Base-by-base conservation (phyloP, 192 early-diverging fungal species). In the Coemansia sp. region DNA sequence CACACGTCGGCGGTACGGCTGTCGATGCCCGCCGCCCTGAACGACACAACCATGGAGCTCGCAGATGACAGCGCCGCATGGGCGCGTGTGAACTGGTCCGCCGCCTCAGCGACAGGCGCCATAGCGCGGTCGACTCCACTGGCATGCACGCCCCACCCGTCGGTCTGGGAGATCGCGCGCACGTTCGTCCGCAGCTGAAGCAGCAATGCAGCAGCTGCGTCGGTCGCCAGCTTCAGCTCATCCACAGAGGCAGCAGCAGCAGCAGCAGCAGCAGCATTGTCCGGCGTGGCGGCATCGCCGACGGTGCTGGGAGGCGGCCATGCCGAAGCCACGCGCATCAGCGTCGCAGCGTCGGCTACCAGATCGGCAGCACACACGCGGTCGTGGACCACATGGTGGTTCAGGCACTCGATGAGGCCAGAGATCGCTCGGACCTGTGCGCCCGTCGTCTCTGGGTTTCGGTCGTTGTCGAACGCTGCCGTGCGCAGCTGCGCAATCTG, bases 401-500 rank as follows among this genome's bases (percentile, higher is more conserved):
- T 59, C 35, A 81, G 64, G 31, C 67, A 63, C 29, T 81, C 74
- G 33, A 63, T 48, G 21, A 81, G 64, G 7, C 63, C 60, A 2
- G 49, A 30, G 34, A 81, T 76, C 25, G 58, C 66, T 35, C 62
- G 66, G 7, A 72, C 45, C 58, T 82, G 74, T 62, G 76, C 66
- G n/a, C 67, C 56, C 31, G 51, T 59, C n/a, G 73, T 56, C 58
- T 82, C 74, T 0, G 49, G 16, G 46, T 68, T 77, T 61, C 76
- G 74, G 42, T 79, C 76, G 3, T 8, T 26, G n/a, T 64, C 64
- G 35, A 51, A 69, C 5, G 63, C 43, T 5, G 66, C 64, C 3
- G 74, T 48, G 15, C 77, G 67, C 52, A 81, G 65, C 67, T 81
- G 73, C 26, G 61, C 70, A 8, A 74, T 33, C 61, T 70, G 73